Evolutionary conservation across 371 early-diverging fungal species (phyloP), one percentile per base, ranked within the genome.

Genomic region (Mucor ambiguus): DNA sequence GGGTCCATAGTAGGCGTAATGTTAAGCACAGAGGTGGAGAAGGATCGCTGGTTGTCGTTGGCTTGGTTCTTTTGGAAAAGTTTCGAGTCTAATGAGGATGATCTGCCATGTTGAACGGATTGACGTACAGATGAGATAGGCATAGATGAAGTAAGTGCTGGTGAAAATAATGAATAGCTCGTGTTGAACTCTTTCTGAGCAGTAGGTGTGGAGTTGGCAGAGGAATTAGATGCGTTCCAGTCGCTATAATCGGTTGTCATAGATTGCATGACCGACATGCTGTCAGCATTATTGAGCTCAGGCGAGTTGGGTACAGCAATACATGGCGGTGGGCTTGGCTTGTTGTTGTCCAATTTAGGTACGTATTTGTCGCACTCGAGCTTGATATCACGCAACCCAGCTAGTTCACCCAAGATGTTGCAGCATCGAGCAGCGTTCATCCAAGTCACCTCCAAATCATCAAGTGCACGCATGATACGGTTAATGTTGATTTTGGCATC

Each of bases 391-490:
- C 80, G 62, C 26, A 82, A 52, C 0, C 79, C 82, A 28, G 82
- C 82, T 12, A 82, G 55, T 52, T 82, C 82, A 11, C 82, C 82
- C 16, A 81, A 52, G 30, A 82, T 82, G 49, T 74, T 79, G 35
- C 78, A 70, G 41, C 74, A 68, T 2, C 82, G 72, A 28, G 74
- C 64, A 8, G 78, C 79, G 32, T 68, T 73, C 16, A 60, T 43
- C 82, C 82, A 81, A 2, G 75, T 78, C 14, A 58, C 32, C 22
- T 78, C 79, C 16, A 82, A 44, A 20, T 77, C 76, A 56, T 79
- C 75, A 46, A 81, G 41, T 0, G 76, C 73, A 24, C 72, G 71
- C 74, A 79, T 74, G 3, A 75, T 73, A 26, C 72, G 69, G 28
- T 77, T 75, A 59, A 75, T 70, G 29, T 75, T 71, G 26, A 76